These are phyloP conservation scores for Helminthosporium solani DNA, from an alignment of 2,329 filamentous ascomycete genomes.

Conservation along the genomic window DNA sequence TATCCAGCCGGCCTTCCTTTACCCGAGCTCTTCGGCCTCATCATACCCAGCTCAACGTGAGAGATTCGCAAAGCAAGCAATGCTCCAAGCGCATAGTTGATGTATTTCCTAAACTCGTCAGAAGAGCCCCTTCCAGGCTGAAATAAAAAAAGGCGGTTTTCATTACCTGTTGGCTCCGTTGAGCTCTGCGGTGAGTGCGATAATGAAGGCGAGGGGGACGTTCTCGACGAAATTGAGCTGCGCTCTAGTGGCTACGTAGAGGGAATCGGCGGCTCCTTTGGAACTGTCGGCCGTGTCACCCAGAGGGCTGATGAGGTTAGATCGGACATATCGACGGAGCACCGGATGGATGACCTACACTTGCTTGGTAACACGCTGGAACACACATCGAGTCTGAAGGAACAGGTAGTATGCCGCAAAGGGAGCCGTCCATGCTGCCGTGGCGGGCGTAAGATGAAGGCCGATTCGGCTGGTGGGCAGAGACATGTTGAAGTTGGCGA, in stretches of 20 bases:
- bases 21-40: conserved; percentile 21
- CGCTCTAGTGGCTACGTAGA: conserved; percentile 40
- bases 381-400: conserved; percentile 44
- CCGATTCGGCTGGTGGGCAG: conserved; percentile 27
- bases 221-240: conserved; percentile 49
- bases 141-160: background rate
- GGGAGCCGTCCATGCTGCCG: conserved; percentile 44
- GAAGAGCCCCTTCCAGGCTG: background rate
- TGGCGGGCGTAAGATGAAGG: conserved; percentile 36
- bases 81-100: conserved; percentile 43
- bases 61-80: conserved; percentile 43
- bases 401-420: conserved; percentile 47
- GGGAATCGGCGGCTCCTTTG: conserved; percentile 23
- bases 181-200: conserved; percentile 47
- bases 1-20: conserved; percentile 29
- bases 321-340: too few relatives aligned
- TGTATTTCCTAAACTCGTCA: conserved; percentile 19
- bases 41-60: conserved; percentile 45
- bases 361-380: conserved; percentile 34
- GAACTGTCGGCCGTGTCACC: conserved; percentile 24
- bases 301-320: conserved; percentile 22
- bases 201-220: conserved; percentile 43
- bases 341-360: conserved; percentile 24
- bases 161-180: conserved; percentile 45
- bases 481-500: conserved; percentile 5